Evolutionary conservation across 257 asterid genomes (phyloP), one percentile per base, ranked within the genome.

Genomic region (Mitragyna speciosa): DNA sequence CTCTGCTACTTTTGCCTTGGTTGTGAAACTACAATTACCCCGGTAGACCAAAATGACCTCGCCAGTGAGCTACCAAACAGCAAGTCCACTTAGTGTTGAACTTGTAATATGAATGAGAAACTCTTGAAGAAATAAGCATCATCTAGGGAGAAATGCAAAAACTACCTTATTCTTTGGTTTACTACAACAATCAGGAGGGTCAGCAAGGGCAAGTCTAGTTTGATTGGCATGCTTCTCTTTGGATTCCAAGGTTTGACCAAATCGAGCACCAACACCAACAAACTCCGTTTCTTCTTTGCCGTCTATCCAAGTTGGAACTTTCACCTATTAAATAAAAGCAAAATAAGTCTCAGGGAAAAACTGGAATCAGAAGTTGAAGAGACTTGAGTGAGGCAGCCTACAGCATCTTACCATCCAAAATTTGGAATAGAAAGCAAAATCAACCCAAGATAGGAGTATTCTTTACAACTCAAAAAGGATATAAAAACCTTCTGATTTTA

Each of bases 241-340:
- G 7, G 99, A 90, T 82, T 94, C 98, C 90, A 96, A 90, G 56
- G 96, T 91, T 64, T 85, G 93, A 39, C 99, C 99, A 78, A 96
- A 96, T 79, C 99, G 89, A 24, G 99, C 99, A 72, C 99, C 98
- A 30, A 96, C 92, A 48, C 99, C 99, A 61, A 96, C 98, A 90
- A 94, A 96, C 86, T 92, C 95, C 72, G 78, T 87, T 83, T 85
- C 85, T 89, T 96, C 98, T 81, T 69, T 68, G 52, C 93, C 95
- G 81, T 89, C 86, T 73, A 94, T 86, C 99, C 97, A 96, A 47
- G 89, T 88, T 3, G 97, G 94, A 76, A 96, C 91, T 92, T 96
- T 96, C 47, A 96, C 98, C 99, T 96, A 85, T 75, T 66, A 80
- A 79, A 82, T 28, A 78, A 33, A 63, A 79, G 75, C 41, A 54